These are phyloP conservation scores for Colletotrichum theobromicola DNA, from an alignment of 2,329 filamentous ascomycete species.

Conservation along the genomic window DNA sequence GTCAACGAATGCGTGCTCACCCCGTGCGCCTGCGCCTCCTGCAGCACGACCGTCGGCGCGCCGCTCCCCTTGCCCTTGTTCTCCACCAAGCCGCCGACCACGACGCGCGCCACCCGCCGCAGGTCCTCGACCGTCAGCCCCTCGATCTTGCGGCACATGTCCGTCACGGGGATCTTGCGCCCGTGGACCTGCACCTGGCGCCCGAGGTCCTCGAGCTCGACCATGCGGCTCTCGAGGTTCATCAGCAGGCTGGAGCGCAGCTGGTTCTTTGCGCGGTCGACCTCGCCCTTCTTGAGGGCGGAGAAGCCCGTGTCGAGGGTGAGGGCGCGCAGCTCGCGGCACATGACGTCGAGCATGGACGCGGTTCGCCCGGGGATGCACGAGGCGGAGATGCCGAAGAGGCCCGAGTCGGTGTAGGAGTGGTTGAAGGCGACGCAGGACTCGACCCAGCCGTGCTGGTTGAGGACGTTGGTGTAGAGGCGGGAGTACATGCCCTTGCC, in stretches of 20 bases:
- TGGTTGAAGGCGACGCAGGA: conserved; percentile 97
- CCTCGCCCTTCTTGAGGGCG: conserved; percentile 76
- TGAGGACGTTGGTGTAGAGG: conserved; percentile 96
- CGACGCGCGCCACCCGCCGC: conserved; percentile 76
- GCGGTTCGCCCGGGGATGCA: conserved; percentile 81
- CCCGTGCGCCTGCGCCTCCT: conserved; percentile 82
- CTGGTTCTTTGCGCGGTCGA: conserved; percentile 95
- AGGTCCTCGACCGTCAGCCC: conserved; percentile 80
- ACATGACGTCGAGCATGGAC: conserved; percentile 94
- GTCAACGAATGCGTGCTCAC: conserved; percentile 70
- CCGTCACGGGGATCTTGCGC: conserved; percentile 84
- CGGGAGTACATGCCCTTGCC: conserved; percentile 99
- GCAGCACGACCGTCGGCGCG: conserved; percentile 90
- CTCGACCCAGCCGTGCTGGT: conserved; percentile 98
- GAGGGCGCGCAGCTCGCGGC: conserved; percentile 81
- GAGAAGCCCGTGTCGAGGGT: conserved; percentile 78
- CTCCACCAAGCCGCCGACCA: conserved; percentile 77
- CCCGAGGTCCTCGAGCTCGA: conserved; percentile 94
- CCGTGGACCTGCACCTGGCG: conserved; percentile 97
- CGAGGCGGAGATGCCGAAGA: conserved; percentile 91
- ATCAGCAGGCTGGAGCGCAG: conserved; percentile 88
- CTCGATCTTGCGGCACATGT: conserved; percentile 93
- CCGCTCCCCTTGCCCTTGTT: conserved; percentile 83
- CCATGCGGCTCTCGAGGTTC: conserved; percentile 97
- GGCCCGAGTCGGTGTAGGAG: conserved; percentile 91